phyloP scores from a whole-genome alignment of 108 stramenopile genomes.

The Cyclostephanos tholiformis region DNA sequence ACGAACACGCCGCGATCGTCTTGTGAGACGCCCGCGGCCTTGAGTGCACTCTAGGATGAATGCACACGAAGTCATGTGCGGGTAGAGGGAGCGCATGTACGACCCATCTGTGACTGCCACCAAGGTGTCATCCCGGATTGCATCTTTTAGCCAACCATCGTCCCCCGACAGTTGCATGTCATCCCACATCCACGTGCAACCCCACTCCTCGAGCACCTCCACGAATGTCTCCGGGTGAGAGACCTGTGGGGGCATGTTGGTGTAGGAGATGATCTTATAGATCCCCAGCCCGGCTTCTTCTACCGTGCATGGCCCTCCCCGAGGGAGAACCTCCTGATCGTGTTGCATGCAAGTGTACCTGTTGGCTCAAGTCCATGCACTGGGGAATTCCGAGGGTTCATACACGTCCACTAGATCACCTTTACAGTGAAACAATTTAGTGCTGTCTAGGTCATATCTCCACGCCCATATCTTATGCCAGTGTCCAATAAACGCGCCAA shows the following conservation, averaged over 20 bases:
- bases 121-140: slow-evolving; percentile 6
- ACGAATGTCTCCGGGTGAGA: background rate
- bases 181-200: slow-evolving; percentile 12
- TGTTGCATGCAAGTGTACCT: background rate
- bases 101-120: slow-evolving; percentile 28
- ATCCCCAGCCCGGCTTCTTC: background rate
- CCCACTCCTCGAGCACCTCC: slow-evolving; percentile 25
- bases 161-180: background rate
- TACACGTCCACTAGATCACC: background rate
- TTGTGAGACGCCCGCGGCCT: slow-evolving; percentile 12
- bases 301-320: background rate
- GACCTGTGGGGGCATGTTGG: background rate
- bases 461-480: slow-evolving; percentile 7
- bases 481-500: background rate
- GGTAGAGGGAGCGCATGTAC: slow-evolving; percentile 9
- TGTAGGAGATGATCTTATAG: background rate
- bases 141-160: slow-evolving; percentile 4
- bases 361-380: too few relatives aligned
- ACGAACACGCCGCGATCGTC: slow-evolving; percentile 7
- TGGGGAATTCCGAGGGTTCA: too few relatives aligned
- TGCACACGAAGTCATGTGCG: slow-evolving; percentile 15
- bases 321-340: background rate
- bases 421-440: background rate
- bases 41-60: slow-evolving; percentile 21
- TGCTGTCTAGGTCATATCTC: background rate